phyloP scores from a whole-genome alignment of 1,139 yeast genomes.

The Yamadazyma taylorii region DNA sequence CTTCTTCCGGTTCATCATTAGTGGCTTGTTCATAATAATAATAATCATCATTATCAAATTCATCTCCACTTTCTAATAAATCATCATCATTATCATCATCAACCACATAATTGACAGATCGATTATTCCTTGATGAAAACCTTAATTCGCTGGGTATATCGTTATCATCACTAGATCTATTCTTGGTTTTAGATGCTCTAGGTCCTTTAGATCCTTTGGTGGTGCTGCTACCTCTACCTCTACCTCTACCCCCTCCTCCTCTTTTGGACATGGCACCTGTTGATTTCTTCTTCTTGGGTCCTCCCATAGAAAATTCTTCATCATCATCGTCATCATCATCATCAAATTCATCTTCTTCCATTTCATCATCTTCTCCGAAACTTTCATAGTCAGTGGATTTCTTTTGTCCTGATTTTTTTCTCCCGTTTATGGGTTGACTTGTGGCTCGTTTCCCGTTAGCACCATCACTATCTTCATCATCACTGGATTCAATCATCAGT shows the following conservation, averaged over 20 bases:
- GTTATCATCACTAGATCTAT: slow-evolving; percentile 6
- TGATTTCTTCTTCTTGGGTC: slow-evolving; percentile 1
- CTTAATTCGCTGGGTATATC: slow-evolving; percentile 48
- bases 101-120: slow-evolving; percentile 71
- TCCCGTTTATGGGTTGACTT: slow-evolving; percentile 10
- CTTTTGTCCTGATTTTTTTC: slow-evolving; percentile 6
- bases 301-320: slow-evolving; percentile 18
- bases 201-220: too few species aligned
- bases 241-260: too few species aligned
- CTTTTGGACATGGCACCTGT: too few species aligned
- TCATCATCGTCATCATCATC: slow-evolving; percentile 28
- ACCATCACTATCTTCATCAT: slow-evolving; percentile 34
- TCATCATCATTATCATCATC: slow-evolving; percentile 70
- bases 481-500: slow-evolving; percentile 23
- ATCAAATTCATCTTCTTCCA: slow-evolving; percentile 22
- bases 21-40: slow-evolving; percentile 38
- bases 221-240: too few species aligned
- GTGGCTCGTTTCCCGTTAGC: slow-evolving; percentile 17
- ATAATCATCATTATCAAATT: slow-evolving; percentile 37
- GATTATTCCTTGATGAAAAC: slow-evolving; percentile 74
- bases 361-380: slow-evolving; percentile 9
- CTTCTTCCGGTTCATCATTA: slow-evolving; percentile 39
- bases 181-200: slow-evolving; percentile 11
- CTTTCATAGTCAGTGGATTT: slow-evolving; percentile 16
- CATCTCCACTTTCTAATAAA: slow-evolving; percentile 57